These are phyloP conservation scores for Komagataella ulmi DNA, from an alignment of 805 yeast species.

Conservation along the genomic window DNA sequence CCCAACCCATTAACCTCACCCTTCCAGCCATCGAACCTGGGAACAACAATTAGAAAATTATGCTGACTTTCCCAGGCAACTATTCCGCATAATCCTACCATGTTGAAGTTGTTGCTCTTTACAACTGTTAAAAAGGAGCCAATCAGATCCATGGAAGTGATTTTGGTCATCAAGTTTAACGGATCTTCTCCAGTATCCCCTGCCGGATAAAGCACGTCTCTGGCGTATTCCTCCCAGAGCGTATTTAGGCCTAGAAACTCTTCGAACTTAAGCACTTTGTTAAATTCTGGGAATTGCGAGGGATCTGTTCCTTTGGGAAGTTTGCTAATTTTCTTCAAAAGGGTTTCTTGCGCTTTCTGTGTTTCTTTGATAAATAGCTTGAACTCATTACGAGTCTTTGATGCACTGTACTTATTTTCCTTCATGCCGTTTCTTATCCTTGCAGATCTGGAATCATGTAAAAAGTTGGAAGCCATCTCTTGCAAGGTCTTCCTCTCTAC, in stretches of 20 bases:
- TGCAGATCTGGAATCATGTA: constrained; percentile 1
- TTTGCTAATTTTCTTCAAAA: constrained; percentile 19
- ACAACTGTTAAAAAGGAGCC: constrained; percentile 58
- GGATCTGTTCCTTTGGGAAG: constrained; percentile 12
- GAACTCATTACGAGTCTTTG: constrained; percentile 24
- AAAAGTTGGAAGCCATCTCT: constrained; percentile 10
- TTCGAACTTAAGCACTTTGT: constrained; percentile 22
- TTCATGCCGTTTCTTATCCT: neutral
- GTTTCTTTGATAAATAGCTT: constrained; percentile 25
- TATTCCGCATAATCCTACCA: constrained; percentile 58
- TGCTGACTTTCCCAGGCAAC: constrained; percentile 78
- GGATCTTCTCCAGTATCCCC: constrained; percentile 14
- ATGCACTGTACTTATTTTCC: constrained; percentile 10
- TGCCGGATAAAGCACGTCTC: constrained; percentile 26
- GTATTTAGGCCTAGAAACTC: constrained; percentile 39
- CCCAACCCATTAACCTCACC: constrained; percentile 8
- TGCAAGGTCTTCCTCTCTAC: constrained; percentile 4
- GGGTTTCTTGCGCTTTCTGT: constrained; percentile 15
- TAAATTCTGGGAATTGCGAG: constrained; percentile 9
- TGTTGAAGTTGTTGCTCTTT: constrained; percentile 39
- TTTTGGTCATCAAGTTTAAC: constrained; percentile 29
- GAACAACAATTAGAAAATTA: constrained; percentile 49
- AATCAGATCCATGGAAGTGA: constrained; percentile 69
- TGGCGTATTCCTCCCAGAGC: constrained; percentile 68
- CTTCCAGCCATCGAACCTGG: constrained; percentile 25